Conservation (phyloP, 768 basidiomycete species). For the Pisolithus albus region DNA sequence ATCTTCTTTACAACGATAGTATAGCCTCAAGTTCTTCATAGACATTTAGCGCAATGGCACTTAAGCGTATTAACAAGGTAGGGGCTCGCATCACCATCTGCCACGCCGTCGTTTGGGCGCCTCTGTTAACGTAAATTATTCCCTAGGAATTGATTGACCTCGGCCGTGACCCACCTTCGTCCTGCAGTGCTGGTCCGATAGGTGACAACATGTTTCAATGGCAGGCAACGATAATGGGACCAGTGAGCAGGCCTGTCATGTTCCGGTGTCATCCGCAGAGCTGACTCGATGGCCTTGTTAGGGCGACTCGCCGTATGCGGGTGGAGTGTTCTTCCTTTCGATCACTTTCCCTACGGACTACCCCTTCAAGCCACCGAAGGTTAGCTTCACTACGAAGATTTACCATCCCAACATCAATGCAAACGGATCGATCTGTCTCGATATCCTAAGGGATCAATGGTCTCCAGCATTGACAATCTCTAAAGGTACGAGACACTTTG, state of each 20-base stretch:
- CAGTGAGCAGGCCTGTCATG: constrained; percentile 49
- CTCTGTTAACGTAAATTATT: constrained; percentile 5
- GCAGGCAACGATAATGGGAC: constrained; percentile 99
- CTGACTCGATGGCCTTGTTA: constrained; percentile 27
- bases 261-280: constrained; percentile 2
- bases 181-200: constrained; percentile 97
- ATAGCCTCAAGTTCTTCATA: constrained; percentile 12
- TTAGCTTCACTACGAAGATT: constrained; percentile 99
- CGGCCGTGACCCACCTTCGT: constrained; percentile 98
- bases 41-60: constrained; percentile 57
- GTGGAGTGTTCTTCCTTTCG: constrained; percentile 97
- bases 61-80: constrained; percentile 99
- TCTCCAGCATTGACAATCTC: constrained; percentile 98
- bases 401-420: constrained; percentile 99
- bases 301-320: constrained; percentile 97
- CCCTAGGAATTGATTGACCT: constrained; percentile 96
- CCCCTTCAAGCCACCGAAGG: constrained; percentile 99
- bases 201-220: constrained; percentile 99
- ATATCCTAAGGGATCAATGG: constrained; percentile 99
- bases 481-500: constrained; percentile 59
- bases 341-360: constrained; percentile 96
- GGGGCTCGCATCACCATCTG: constrained; percentile 4
- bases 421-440: constrained; percentile 97
- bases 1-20: constrained; percentile 9
- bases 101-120: constrained; percentile 11